A percentile compares a stretch with the other conserved stretches of the same genome.
These are phyloP conservation scores for Fusarium praegraminearum DNA, from an alignment of 2,329 filamentous ascomycete genomes.

Conservation along the genomic window DNA sequence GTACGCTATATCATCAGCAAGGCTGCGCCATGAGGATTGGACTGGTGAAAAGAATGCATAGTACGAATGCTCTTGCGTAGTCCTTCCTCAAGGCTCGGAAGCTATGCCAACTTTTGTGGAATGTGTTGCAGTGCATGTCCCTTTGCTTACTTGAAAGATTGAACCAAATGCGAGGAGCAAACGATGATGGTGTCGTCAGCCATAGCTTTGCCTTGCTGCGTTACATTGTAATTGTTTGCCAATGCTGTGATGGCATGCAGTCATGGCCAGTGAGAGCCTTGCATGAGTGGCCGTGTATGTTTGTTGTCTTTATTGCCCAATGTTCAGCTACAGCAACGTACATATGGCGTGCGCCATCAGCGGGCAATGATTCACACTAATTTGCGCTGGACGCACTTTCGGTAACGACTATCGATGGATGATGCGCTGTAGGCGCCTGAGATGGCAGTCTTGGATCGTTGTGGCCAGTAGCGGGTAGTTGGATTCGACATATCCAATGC, in stretches of 20 bases:
- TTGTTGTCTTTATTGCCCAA: slow-evolving; percentile 20
- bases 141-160: background rate
- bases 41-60: slow-evolving; percentile 23
- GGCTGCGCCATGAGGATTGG: background rate
- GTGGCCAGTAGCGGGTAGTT: background rate
- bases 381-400: slow-evolving; percentile 8
- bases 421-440: slow-evolving; percentile 22
- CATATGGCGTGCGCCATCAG: slow-evolving; percentile 28
- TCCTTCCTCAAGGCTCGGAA: slow-evolving; percentile 1
- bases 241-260: slow-evolving; percentile 1
- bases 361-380: slow-evolving; percentile 34
- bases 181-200: background rate
- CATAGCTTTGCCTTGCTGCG: background rate
- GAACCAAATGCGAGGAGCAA: background rate
- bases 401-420: background rate
- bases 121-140: slow-evolving; percentile 8
- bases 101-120: slow-evolving; percentile 11
- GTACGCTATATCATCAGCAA: slow-evolving; percentile 3
- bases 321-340: slow-evolving; percentile 33
- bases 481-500: slow-evolving; percentile 17
- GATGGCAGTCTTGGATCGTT: slow-evolving; percentile 4
- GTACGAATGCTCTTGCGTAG: slow-evolving; percentile 35
- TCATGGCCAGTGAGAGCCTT: slow-evolving; percentile 7
- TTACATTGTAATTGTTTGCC: background rate
- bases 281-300: slow-evolving; percentile 15